Conservation (phyloP, 495 filamentous ascomycete genomes). For the Chaetomium tenue region DNA sequence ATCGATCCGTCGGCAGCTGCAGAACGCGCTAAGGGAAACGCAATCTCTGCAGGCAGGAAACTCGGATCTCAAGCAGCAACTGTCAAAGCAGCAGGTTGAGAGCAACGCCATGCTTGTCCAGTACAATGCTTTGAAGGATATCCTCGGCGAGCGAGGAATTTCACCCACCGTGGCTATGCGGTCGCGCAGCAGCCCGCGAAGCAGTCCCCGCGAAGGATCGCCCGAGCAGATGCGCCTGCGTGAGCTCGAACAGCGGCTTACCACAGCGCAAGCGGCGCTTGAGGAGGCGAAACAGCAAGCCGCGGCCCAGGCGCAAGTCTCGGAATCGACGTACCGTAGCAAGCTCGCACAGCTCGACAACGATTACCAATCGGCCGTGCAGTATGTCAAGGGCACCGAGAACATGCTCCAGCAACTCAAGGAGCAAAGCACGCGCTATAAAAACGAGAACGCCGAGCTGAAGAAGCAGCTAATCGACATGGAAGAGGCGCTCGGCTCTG, state of each 20-base stretch:
- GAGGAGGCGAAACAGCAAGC: slow-evolving; percentile 75
- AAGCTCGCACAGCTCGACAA: slow-evolving; percentile 90
- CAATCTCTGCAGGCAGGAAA: slow-evolving; percentile 73
- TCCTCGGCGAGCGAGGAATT: slow-evolving; percentile 82
- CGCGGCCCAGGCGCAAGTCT: slow-evolving; percentile 76
- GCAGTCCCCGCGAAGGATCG: slow-evolving; percentile 66
- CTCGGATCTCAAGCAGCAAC: slow-evolving; percentile 70
- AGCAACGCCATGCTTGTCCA: slow-evolving; percentile 87
- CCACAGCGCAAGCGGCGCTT: slow-evolving; percentile 71
- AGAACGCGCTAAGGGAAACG: slow-evolving; percentile 74
- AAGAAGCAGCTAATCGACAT: slow-evolving; percentile 72
- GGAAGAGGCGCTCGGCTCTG: slow-evolving; percentile 48
- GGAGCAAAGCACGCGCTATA: slow-evolving; percentile 86
- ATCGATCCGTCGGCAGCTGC: slow-evolving; percentile 82
- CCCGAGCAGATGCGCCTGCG: slow-evolving; percentile 79
- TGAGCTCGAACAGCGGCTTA: slow-evolving; percentile 88
- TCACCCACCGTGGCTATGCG: slow-evolving; percentile 58
- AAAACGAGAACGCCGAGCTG: slow-evolving; percentile 76
- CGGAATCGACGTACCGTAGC: slow-evolving; percentile 79
- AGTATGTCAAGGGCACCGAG: slow-evolving; percentile 97
- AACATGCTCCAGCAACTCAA: slow-evolving; percentile 99
- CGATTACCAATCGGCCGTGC: slow-evolving; percentile 98
- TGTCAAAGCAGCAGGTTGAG: slow-evolving; percentile 82
- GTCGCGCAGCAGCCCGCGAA: slow-evolving; percentile 41
- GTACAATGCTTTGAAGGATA: slow-evolving; percentile 85